Evolutionary conservation across 208 protist genomes (phyloP).

Genomic region (Dictyostelium gargantuum): DNA sequence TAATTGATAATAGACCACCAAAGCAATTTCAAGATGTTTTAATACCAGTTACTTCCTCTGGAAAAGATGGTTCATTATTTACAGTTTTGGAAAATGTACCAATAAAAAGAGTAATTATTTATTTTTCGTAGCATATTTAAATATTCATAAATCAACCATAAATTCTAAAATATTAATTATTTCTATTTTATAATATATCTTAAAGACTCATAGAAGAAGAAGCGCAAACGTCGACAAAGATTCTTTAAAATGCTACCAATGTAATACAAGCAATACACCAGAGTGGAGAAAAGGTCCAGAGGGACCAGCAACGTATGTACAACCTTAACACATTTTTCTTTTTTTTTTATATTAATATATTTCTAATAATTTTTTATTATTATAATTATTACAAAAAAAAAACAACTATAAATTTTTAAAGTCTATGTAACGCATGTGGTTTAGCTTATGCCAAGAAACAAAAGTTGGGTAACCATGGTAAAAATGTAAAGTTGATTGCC

Average conservation of each 20-base stretch:
- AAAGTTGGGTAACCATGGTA: too few species aligned
- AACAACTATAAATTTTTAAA: not conserved
- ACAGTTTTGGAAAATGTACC: constrained; percentile 46
- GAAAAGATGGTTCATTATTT: not conserved
- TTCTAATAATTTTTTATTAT: not conserved
- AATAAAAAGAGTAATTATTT: constrained; percentile 55
- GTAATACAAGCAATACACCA: constrained; percentile 37
- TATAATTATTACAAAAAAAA: not conserved
- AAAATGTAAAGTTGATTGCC: too few species aligned
- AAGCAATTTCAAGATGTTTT: constrained; percentile 60
- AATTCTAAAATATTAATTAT: not conserved
- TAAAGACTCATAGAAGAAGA: constrained; percentile 52
- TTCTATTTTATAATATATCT: not conserved
- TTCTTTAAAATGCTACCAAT: constrained; percentile 28
- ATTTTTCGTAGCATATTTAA: not conserved
- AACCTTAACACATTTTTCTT: not conserved
- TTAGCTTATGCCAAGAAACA: constrained; percentile 52
- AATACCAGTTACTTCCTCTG: not conserved
- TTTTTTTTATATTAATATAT: not conserved
- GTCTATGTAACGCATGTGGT: constrained; percentile 63
- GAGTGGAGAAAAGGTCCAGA: constrained; percentile 64
- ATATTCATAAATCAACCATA: not conserved
- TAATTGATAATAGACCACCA: not conserved
- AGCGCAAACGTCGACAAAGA: constrained; percentile 49
- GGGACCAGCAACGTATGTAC: constrained; percentile 55